Conservation (phyloP, 305 asterid species). For the Solanum hybrid region DNA sequence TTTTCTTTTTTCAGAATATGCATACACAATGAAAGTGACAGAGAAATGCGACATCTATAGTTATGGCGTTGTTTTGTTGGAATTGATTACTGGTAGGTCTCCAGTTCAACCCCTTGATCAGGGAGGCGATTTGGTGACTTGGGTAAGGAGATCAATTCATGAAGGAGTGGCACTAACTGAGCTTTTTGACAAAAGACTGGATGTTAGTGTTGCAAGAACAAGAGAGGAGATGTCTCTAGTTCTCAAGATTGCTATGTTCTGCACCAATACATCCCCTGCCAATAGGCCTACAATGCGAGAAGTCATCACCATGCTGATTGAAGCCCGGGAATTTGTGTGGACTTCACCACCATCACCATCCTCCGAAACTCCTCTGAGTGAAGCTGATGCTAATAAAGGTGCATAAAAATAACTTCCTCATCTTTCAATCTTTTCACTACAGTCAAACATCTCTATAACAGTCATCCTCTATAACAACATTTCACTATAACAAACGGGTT, state of each 20-base stretch:
- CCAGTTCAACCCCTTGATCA: constrained; percentile 83
- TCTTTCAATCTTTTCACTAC: not conserved
- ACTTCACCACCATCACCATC: constrained; percentile 45
- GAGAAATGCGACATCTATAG: constrained; percentile 87
- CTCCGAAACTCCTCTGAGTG: constrained; percentile 64
- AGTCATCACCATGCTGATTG: constrained; percentile 68
- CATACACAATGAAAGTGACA: constrained; percentile 89
- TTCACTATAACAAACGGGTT: not conserved
- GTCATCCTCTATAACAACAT: not conserved
- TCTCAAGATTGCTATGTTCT: constrained; percentile 73
- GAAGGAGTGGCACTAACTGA: constrained; percentile 26
- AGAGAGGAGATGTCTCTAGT: constrained; percentile 64
- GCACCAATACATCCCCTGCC: constrained; percentile 68
- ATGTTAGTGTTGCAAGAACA: constrained; percentile 37
- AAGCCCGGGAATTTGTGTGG: constrained; percentile 40
- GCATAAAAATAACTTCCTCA: not conserved
- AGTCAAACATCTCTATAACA: not conserved
- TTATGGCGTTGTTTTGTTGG: constrained; percentile 77
- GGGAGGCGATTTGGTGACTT: constrained; percentile 74
- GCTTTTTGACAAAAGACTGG: constrained; percentile 54
- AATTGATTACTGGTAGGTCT: constrained; percentile 64
- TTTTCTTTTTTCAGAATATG: constrained; percentile 51
- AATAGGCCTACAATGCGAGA: constrained; percentile 85
- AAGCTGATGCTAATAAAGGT: constrained; percentile 38
- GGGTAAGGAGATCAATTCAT: constrained; percentile 56